phyloP scores from a whole-genome alignment of 352 stramenopile genomes.

The Globisporangium mamillatum region DNA sequence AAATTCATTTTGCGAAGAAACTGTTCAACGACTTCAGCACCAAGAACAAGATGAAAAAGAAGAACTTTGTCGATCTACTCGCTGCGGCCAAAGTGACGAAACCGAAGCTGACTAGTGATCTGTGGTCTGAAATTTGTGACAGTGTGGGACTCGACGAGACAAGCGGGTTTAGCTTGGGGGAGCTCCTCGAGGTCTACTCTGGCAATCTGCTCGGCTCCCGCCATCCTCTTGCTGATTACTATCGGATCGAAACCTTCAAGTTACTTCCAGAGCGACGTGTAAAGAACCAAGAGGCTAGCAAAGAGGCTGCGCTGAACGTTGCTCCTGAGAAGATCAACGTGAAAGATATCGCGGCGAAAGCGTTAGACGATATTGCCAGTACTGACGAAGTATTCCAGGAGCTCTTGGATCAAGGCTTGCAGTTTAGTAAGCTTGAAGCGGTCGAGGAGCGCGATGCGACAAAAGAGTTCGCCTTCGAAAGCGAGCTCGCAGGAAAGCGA shows the following conservation, averaged over 20 bases:
- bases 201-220: constrained; percentile 36
- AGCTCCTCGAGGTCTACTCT: constrained; percentile 48
- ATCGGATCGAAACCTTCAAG: constrained; percentile 60
- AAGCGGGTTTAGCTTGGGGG: constrained; percentile 24
- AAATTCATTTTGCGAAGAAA: constrained; percentile 48
- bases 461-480: constrained; percentile 27
- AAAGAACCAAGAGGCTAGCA: constrained; percentile 29
- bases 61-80: constrained; percentile 42
- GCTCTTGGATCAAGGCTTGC: constrained; percentile 32
- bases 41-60: constrained; percentile 38
- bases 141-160: constrained; percentile 34
- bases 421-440: constrained; percentile 50
- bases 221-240: constrained; percentile 44
- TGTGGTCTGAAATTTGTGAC: constrained; percentile 41
- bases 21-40: constrained; percentile 42
- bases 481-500: constrained; percentile 26
- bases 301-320: constrained; percentile 42
- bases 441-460: constrained; percentile 25
- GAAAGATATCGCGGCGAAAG: constrained; percentile 40
- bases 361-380: constrained; percentile 36
- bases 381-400: constrained; percentile 52
- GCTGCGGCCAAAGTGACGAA: constrained; percentile 32
- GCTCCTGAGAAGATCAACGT: constrained; percentile 52
- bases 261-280: constrained; percentile 36
- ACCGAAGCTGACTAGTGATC: constrained; percentile 38